Base-by-base conservation (phyloP, 1,284 basidiomycete species). In the Golubevia pallescens region DNA sequence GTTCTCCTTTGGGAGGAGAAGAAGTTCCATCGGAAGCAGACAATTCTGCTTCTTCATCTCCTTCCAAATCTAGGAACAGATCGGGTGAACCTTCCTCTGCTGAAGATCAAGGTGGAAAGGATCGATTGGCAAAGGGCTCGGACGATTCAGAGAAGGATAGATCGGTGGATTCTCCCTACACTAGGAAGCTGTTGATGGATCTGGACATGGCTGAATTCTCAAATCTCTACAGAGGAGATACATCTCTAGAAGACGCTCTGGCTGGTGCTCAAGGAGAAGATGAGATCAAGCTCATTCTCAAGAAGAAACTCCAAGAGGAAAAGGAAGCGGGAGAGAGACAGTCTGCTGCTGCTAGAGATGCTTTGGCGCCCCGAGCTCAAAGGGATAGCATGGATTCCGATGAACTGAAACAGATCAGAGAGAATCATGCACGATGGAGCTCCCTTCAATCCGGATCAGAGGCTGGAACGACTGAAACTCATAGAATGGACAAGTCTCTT, bases 31-130 rank as follows among this genome's bases (percentile, higher is more conserved):
- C 57, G 51, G 5, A 52, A 34, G 24, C 8, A 13, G 16, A n/a
- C 24, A 10, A 1, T 48, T 28, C 3, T 64, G 52, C 19, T 34
- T 24, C 24, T 20, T 10, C 42, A 2, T 28, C 34, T 23, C 19
- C 58, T 38, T 38, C 34, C 24, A 24, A 5, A 20, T 60, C 58
- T 14, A 52, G 16, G 1, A 42, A 19, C 2, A 24, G 48, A 20
- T 59, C 60, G 6, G 56, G 57, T 52, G 63, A 60, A 13, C 13
- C 19, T 5, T 52, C 42, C 34, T 57, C 38, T 2, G 63, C 62
- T 21, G 58, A 62, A 52, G 63, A 63, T 24, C 66, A 70, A 52
- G 69, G 65, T 42, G 34, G 34, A 4, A 38, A 69, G 63, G 69
- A 34, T 65, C 5, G 60, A 63, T 2, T 70, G 65, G 38, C 42